Base-by-base conservation (phyloP, 495 filamentous ascomycete genomes). In the Mytilinidion resinicola region DNA sequence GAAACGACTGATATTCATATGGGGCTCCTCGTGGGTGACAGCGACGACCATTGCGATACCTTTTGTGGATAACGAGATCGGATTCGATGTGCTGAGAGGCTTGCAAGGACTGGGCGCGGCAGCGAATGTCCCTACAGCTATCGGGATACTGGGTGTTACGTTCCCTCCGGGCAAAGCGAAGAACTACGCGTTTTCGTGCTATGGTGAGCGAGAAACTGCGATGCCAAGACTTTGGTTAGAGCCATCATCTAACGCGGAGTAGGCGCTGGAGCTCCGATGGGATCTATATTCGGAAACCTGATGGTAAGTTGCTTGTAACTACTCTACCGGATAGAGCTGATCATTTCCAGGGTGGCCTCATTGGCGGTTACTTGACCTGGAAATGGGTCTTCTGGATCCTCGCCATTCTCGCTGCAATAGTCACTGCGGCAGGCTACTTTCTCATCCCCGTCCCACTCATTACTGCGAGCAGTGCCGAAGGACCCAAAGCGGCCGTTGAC, bases 141-240 rank as follows among this genome's bases (percentile, higher is more conserved):
- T 86, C 59, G 83, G 83, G 0, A 85, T 85, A 39, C 69, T 86
- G 3, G 82, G 81, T 0, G 75, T 79, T 5, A 83, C 80, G 0
- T 85, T 85, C 56, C 76, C 78, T 9, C 80, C 80, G 0, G 77
- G 82, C 0, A 80, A 80, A 60, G 82, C 81, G 11, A 84, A 83
- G 71, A 86, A 83, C 62, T 84, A 84, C 65, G 79, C 80, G 11
- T 83, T 86, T 49, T 56, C 60, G 4, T 67, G 57, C 19, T 72
- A 70, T 58, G 58, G 55, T 63, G 25, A 51, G 60, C 3, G 11
- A 37, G 4, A 12, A 41, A 53, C 11, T 7, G 14, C 2, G 11
- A 49, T 15, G 21, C 15, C 36, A 15, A 38, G 21, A 8, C 33
- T 15, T 37, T 36, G 12, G 25, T 36, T 25, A 9, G 1, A 34